Conservation (phyloP, 2,329 filamentous ascomycete genomes). For the Helotiales sp. region DNA sequence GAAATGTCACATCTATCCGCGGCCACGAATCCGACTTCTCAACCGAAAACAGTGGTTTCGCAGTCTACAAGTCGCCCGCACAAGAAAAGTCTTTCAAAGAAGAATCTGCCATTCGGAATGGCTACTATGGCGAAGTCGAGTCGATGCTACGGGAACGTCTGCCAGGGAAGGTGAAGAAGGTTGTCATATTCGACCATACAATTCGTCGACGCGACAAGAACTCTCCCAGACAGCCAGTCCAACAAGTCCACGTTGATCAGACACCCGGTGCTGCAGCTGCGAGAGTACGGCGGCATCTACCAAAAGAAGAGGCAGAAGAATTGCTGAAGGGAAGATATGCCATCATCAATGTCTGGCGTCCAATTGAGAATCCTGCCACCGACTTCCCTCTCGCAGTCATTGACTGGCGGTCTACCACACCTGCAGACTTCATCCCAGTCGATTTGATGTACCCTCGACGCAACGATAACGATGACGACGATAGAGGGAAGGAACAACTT, state of each 20-base stretch:
- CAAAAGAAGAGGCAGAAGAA: conserved; percentile 59
- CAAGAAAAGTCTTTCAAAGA: conserved; percentile 61
- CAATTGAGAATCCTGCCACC: conserved; percentile 54
- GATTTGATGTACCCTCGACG: conserved; percentile 70
- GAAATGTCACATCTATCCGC: conserved; percentile 67
- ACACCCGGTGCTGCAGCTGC: conserved; percentile 64
- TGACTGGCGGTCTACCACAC: conserved; percentile 51
- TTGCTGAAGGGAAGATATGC: conserved; percentile 69
- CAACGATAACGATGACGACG: conserved; percentile 54
- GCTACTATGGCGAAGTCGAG: conserved; percentile 84
- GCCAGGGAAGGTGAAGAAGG: conserved; percentile 56
- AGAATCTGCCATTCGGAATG: conserved; percentile 63
- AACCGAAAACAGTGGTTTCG: conserved; percentile 74
- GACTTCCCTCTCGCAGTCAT: conserved; percentile 60
- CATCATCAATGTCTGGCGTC: conserved; percentile 79
- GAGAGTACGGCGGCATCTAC: conserved; percentile 66
- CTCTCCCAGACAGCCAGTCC: conserved; percentile 65
- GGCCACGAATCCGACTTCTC: conserved; percentile 63
- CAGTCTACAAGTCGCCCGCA: conserved; percentile 57
- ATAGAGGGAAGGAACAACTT: conserved; percentile 43
- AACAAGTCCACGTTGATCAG: conserved; percentile 77
- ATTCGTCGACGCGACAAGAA: conserved; percentile 62
- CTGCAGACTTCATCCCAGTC: conserved; percentile 68
- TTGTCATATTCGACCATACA: conserved; percentile 84
- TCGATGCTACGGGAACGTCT: conserved; percentile 63